Conservation (phyloP, 164 flowering plant species). For the Stephania cephalantha region DNA sequence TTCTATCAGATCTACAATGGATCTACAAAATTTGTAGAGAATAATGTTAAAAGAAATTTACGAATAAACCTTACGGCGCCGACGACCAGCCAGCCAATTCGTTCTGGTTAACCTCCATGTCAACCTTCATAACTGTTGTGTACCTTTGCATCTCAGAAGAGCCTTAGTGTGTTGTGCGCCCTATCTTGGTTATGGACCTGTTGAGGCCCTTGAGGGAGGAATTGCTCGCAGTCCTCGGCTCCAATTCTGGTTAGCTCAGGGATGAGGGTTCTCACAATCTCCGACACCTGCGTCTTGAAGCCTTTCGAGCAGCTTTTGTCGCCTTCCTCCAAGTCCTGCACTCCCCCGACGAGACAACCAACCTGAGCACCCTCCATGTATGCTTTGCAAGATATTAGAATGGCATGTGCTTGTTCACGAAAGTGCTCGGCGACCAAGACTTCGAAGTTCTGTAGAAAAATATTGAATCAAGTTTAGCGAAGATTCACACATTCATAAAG, state of each 20-base stretch:
- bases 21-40: background rate
- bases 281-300: conserved; percentile 2
- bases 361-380: conserved; percentile 8
- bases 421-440: conserved; percentile 3
- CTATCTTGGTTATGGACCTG: background rate
- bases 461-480: background rate
- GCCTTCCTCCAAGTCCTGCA: background rate
- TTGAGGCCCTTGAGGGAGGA: background rate
- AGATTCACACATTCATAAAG: background rate
- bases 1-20: no score
- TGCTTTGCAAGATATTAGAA: conserved; percentile 8
- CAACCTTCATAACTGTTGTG: background rate
- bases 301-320: background rate
- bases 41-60: background rate
- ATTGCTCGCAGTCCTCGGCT: background rate
- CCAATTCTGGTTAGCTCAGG: background rate
- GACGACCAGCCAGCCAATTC: background rate
- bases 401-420: conserved; percentile 3
- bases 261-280: background rate
- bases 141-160: background rate
- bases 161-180: background rate
- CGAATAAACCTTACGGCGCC: background rate
- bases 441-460: background rate
- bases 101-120: no score
- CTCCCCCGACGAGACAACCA: conserved; percentile 3